Evolutionary conservation across 495 filamentous ascomycete species (phyloP), one percentile per base, ranked within the genome.

Genomic region (Pseudevernia furfuracea): DNA sequence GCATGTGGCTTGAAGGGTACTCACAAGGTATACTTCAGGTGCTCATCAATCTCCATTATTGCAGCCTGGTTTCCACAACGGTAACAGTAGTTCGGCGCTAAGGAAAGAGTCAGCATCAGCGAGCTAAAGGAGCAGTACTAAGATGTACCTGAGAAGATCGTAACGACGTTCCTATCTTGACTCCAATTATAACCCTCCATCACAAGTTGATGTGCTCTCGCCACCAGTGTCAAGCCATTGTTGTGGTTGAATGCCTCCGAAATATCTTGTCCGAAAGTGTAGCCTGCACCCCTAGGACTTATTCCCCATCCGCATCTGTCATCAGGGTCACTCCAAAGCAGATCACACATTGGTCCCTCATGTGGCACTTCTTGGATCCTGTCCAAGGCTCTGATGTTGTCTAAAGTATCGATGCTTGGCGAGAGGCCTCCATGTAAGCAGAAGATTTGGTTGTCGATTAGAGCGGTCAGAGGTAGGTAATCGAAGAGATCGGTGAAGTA

Each of bases 361-460:
- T 98, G 94, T 32, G 94, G 94, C 43, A 98, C 94, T 79, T 98
- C 94, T 78, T 98, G 94, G 71, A 97, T 96, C 56, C 94, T 85
- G 73, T 98, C 94, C 34, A 98, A 85, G 19, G 91, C 91, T 67
- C 93, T 82, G 73, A 98, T 98, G 76, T 98, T 97, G 79, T 98
- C 94, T 41, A 98, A 86, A 34, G 94, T 97, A 76, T 98, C 94
- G 71, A 98, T 97, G 73, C 89, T 94, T 39, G 94, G 94, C 60
- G 90, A 95, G 61, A 98, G 82, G 66, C 94, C 94, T 70, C 94
- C 94, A 78, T 98, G 94, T 60, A 98, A 86, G 79, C 94, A 98
- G 85, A 98, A 98, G 76, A 98, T 98, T 81, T 98, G 94, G 79
- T 96, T 97, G 79, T 98, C 93, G 79, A 98, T 98, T 67, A 98